Evolutionary conservation across 352 stramenopile genomes (phyloP).

Genomic region (Phytophthora tentaculata): DNA sequence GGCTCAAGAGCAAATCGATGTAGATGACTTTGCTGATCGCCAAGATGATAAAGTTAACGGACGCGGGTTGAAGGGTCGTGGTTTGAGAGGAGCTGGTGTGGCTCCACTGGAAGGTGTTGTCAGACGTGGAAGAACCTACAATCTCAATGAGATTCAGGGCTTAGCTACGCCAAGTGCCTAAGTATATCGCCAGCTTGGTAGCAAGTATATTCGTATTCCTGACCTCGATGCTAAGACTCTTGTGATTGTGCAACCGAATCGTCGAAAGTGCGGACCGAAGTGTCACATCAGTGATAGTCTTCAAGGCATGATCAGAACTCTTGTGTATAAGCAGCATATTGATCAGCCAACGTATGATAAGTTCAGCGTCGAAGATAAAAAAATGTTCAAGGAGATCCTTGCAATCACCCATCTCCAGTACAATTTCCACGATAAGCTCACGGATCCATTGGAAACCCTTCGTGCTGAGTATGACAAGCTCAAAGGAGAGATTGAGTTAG

Average conservation of each 20-base stretch:
- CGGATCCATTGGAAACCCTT: conserved; percentile 7
- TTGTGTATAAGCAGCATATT: conserved; percentile 16
- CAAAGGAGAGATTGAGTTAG: too few relatives aligned
- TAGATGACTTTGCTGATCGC: too few relatives aligned
- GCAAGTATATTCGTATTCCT: neutral
- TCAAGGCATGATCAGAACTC: conserved; percentile 15
- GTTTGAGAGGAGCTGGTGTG: conserved; percentile 17
- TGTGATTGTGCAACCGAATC: conserved; percentile 16
- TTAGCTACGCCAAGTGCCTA: neutral
- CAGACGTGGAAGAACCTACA: conserved; percentile 11
- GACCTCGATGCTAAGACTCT: conserved; percentile 22
- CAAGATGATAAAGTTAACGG: too few relatives aligned
- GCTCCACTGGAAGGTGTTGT: conserved; percentile 12
- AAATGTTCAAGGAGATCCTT: conserved; percentile 8
- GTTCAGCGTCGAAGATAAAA: conserved; percentile 19
- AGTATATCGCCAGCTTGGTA: neutral
- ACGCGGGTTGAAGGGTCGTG: neutral
- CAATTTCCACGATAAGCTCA: too few relatives aligned
- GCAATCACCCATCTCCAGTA: conserved; percentile 12
- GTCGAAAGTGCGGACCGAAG: neutral
- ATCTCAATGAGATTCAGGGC: neutral
- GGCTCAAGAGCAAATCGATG: too few relatives aligned
- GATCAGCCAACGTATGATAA: conserved; percentile 24
- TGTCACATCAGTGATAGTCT: conserved; percentile 14
- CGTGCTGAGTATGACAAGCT: conserved; percentile 11